These are phyloP conservation scores for Yamadazyma laniorum DNA, from an alignment of 805 yeast genomes.

Conservation along the genomic window DNA sequence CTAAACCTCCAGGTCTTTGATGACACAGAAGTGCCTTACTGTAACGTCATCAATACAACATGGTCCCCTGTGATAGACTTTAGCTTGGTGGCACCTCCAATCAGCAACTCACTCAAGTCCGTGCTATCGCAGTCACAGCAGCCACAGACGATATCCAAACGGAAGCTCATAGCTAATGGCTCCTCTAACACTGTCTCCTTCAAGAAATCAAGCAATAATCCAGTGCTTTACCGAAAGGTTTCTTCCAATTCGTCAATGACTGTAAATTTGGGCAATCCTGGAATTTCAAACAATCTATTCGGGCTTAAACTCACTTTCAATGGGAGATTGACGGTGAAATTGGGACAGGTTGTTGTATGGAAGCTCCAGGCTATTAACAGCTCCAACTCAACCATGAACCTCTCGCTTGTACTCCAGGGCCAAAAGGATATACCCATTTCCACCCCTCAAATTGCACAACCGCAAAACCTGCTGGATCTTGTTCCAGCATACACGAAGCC, in stretches of 20 bases:
- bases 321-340: conserved; percentile 58
- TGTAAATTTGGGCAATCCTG: conserved; percentile 34
- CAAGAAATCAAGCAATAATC: background rate
- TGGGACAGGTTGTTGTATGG: conserved; percentile 65
- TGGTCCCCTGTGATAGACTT: conserved; percentile 43
- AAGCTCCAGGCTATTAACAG: conserved; percentile 64
- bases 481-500: conserved; percentile 8
- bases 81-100: conserved; percentile 37
- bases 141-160: background rate
- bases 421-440: conserved; percentile 8
- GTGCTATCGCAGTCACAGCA: conserved; percentile 10
- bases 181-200: conserved; percentile 4
- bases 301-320: conserved; percentile 50
- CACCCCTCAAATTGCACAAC: conserved; percentile 3
- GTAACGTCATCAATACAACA: conserved; percentile 31
- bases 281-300: conserved; percentile 15
- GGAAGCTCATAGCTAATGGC: background rate
- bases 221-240: conserved; percentile 1
- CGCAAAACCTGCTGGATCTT: background rate
- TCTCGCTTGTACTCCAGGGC: conserved; percentile 46
- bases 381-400: conserved; percentile 47
- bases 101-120: conserved; percentile 36
- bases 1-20: conserved; percentile 16
- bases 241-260: conserved; percentile 27
- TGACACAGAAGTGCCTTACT: conserved; percentile 15